Evolutionary conservation across 805 yeast genomes (phyloP).

Genomic region (Lachancea quebecensis): DNA sequence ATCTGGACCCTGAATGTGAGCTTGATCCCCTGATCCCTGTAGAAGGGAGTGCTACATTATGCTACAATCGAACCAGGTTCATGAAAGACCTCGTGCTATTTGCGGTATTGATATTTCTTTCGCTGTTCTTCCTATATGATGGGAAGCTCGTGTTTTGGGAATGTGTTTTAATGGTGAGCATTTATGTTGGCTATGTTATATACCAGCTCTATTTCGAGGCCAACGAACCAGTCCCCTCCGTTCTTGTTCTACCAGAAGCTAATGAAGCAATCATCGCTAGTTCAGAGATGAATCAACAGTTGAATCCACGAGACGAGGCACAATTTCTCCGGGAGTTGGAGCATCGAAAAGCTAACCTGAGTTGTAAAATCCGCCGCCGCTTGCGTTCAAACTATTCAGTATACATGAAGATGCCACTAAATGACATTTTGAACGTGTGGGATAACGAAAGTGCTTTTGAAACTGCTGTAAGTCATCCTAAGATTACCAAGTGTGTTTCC

Average conservation of each 20-base stretch:
- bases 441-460: constrained; percentile 15
- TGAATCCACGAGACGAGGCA: not conserved
- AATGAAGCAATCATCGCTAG: too few species aligned
- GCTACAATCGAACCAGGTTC: constrained; percentile 39
- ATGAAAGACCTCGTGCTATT: constrained; percentile 58
- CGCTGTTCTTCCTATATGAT: constrained; percentile 47
- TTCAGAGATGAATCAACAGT: not conserved
- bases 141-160: constrained; percentile 49
- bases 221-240: not conserved
- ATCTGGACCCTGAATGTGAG: constrained; percentile 7
- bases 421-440: constrained; percentile 27
- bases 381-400: constrained; percentile 22
- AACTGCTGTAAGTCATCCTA: not conserved
- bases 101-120: constrained; percentile 40
- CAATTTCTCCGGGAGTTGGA: constrained; percentile 3
- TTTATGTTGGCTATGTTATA: constrained; percentile 54
- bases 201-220: constrained; percentile 29
- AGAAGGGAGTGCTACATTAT: not conserved
- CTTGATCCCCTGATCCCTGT: not conserved
- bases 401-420: constrained; percentile 22
- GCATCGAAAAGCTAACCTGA: constrained; percentile 14
- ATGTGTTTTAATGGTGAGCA: constrained; percentile 47
- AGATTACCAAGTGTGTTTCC: constrained; percentile 12
- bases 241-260: not conserved
- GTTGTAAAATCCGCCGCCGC: constrained; percentile 18